These are phyloP conservation scores for Aspergillus nanangensis DNA, from an alignment of 495 filamentous ascomycete species.

Conservation along the genomic window DNA sequence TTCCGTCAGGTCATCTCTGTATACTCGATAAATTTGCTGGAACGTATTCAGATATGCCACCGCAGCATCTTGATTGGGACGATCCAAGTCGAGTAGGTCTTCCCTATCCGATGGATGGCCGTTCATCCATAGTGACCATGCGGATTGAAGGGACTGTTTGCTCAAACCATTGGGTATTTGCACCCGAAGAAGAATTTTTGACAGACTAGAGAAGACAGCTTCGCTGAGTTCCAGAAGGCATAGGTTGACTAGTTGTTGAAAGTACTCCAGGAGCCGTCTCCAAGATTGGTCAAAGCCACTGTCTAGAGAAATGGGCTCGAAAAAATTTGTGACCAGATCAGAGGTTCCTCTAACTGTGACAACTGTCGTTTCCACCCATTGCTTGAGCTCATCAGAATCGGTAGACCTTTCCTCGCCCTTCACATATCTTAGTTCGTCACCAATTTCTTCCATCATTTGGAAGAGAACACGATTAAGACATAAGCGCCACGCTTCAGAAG, in stretches of 20 bases:
- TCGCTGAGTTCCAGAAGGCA: conserved; percentile 64
- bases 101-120: conserved; percentile 51
- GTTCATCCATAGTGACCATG: conserved; percentile 71
- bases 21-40: conserved; percentile 76
- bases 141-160: conserved; percentile 52
- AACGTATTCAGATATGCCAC: conserved; percentile 74
- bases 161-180: conserved; percentile 43
- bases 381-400: conserved; percentile 34
- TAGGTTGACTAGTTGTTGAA: conserved; percentile 55
- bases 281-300: conserved; percentile 59
- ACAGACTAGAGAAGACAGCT: conserved; percentile 63
- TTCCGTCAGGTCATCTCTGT: conserved; percentile 56
- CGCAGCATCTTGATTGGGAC: conserved; percentile 69
- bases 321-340: conserved; percentile 62
- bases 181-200: conserved; percentile 59
- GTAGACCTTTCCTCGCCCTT: conserved; percentile 16
- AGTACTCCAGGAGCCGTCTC: conserved; percentile 62
- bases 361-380: conserved; percentile 75
- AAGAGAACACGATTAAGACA: conserved; percentile 79
- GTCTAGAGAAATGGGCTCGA: conserved; percentile 55
- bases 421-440: conserved; percentile 16
- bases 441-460: conserved; percentile 57
- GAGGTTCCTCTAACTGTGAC: conserved; percentile 68
- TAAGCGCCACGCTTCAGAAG: conserved; percentile 73
- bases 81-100: conserved; percentile 38